A percentile compares a stretch with the other conserved stretches of the same genome.
Evolutionary conservation across 345 rosid species (phyloP).

Genomic region (Dimocarpus longan): DNA sequence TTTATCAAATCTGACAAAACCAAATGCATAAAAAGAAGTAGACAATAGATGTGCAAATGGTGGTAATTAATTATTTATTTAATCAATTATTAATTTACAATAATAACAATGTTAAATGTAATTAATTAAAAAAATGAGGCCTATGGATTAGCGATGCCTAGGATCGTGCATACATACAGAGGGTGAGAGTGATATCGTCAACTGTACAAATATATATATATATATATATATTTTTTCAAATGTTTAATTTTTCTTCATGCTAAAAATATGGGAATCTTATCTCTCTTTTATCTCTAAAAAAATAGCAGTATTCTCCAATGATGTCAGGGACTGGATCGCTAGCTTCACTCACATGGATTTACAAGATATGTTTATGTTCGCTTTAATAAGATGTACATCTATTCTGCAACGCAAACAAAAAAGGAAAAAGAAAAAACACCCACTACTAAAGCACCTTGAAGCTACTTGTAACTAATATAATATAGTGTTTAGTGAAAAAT

Average conservation of each 20-base stretch:
- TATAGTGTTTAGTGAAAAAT: too few relatives aligned
- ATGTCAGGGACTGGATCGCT: neutral
- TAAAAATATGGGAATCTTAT: neutral
- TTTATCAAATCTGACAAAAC: constrained; percentile 14
- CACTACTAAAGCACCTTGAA: neutral
- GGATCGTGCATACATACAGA: constrained; percentile 42
- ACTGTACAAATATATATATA: neutral
- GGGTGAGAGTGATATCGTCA: constrained; percentile 5
- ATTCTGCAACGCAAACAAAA: neutral
- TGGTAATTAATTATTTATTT: neutral
- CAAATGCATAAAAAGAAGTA: constrained; percentile 21
- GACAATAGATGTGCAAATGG: constrained; percentile 15
- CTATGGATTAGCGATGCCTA: constrained; percentile 48
- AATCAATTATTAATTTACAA: neutral
- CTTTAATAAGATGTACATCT: neutral
- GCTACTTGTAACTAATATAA: too few relatives aligned
- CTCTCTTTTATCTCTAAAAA: neutral
- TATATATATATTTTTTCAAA: neutral
- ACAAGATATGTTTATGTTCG: neutral
- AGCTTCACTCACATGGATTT: constrained; percentile 21
- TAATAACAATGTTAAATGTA: neutral
- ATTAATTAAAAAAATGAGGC: constrained; percentile 9
- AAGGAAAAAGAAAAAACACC: neutral
- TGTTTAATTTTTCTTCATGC: neutral
- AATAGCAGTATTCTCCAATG: constrained; percentile 9